Base-by-base conservation (phyloP, 2,329 filamentous ascomycete genomes). In the Didymella glomerata region DNA sequence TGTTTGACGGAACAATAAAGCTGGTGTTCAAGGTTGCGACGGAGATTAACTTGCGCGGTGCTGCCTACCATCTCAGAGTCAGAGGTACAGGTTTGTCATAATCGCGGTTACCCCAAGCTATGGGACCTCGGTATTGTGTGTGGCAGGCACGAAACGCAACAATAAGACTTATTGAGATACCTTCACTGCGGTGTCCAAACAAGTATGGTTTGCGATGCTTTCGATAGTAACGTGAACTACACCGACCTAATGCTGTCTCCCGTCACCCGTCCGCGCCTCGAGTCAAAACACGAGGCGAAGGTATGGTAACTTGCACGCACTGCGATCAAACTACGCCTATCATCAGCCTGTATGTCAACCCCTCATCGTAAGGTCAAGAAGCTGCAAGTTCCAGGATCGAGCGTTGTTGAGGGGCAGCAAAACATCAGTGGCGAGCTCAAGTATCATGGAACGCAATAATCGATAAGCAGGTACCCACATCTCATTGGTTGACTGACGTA, bases 401-500 rank as follows among this genome's bases (percentile, higher is more conserved):
- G 27, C 27, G 40, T 47, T 48, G 56, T 59, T 54, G 56, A 51
- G 50, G 24, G 41, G 18, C 36, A 42, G 45, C 18, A 40, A 47
- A 25, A 27, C 25, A 27, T 34, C 9, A 14, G 38, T 32, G 9
- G 46, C 20, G 25, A 51, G 38, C 30, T 40, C 18, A 24, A 50
- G 25, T 18, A 42, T 24, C 24, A 50, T 22, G 28, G 40, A 27
- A 30, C 20, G 14, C 42, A 42, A 10, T 59, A 59, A 59, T 59
- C 56, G 56, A 59, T 59, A 59, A 54, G 25, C 32, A 22, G 6
- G 32, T 24, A 42, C 46, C 56, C 47, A 46, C 56, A 22, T 47
- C 45, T 46, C 22, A 59, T 59, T 59, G 56, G 56, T 20, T 48
- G 30, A 42, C 56, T 59, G 56, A 59, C 56, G 56, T 59, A 50